Base-by-base conservation (phyloP, 805 yeast species). In the Sungouiella thailandica region DNA sequence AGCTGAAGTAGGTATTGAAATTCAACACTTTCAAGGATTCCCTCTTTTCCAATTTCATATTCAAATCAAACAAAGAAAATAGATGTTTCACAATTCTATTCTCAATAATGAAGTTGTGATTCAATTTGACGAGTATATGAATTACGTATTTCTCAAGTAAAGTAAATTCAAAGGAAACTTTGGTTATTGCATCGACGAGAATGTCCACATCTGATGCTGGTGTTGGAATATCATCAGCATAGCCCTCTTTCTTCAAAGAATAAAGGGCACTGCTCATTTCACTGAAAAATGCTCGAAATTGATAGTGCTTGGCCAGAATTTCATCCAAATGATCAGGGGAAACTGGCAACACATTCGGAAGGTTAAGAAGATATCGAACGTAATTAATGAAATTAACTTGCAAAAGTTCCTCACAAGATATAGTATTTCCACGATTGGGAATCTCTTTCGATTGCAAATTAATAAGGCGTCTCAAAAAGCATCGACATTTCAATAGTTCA, bases 321-420 rank as follows among this genome's bases (percentile, higher is more conserved):
- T 50, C 56, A 31, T 40, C 44, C 8, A 62, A 39, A 8, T 42
- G 33, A 5, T 46, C 43, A 7, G 36, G 28, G 15, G 39, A 45
- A 4, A 33, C 25, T 2, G 39, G 28, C 4, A 41, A 23, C 9
- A 42, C 35, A 5, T 24, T 33, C 1, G 70, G 71, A 19, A 66
- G 44, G 13, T 36, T 41, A n/a, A 65, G 29, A 8, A 66, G 37
- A 36, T 46, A 62, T 15, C 69, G 41, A 11, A 65, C 43, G 35
- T 64, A 65, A 35, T 65, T 65, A 10, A 59, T 48, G 37, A 63
- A 55, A 30, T 65, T 65, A 4, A 59, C 40, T 39, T 65, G 70
- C 17, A 63, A 42, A n/a, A 65, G 37, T 32, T 65, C 70, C 41
- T 65, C 71, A 29, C 47, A 41, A 23, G 47, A 41, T 20, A 39